phyloP scores from a whole-genome alignment of 106 monocot genomes.

The Alisma plantagoaquatica region DNA sequence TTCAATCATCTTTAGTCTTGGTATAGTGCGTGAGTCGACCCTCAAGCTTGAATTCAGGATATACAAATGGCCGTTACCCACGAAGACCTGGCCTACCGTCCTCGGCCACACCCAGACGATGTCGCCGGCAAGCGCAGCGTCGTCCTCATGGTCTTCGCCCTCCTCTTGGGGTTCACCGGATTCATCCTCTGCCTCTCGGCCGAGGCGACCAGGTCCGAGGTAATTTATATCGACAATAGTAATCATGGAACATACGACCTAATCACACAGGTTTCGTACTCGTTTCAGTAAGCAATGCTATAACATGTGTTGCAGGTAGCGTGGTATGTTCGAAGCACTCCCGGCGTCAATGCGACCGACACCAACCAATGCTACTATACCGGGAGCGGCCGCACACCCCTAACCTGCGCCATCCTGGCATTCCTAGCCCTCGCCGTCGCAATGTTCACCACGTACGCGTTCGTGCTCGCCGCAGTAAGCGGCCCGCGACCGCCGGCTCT shows the following conservation, averaged over 20 bases:
- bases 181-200: constrained; percentile 64
- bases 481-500: constrained; percentile 9
- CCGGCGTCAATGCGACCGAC: too few relatives aligned
- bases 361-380: constrained; percentile 35
- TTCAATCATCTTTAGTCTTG: too few relatives aligned
- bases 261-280: neutral
- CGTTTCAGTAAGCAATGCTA: neutral
- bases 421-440: constrained; percentile 47
- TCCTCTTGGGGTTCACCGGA: constrained; percentile 37
- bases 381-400: constrained; percentile 31
- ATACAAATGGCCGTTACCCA: constrained; percentile 77
- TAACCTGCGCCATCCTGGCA: constrained; percentile 38
- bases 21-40: too few relatives aligned
- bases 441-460: constrained; percentile 66
- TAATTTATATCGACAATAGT: constrained; percentile 2
- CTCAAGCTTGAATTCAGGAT: too few relatives aligned
- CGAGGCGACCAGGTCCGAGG: constrained; percentile 61
- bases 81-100: constrained; percentile 37
- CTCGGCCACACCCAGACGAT: too few relatives aligned
- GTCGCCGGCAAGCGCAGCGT: too few relatives aligned
- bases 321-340: constrained; percentile 13
- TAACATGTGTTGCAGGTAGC: constrained; percentile 8
- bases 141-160: constrained; percentile 49
- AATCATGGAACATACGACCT: too few relatives aligned
- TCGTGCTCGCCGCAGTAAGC: constrained; percentile 48